Conservation (phyloP, 805 yeast genomes). For the Candida yuanshanica region DNA sequence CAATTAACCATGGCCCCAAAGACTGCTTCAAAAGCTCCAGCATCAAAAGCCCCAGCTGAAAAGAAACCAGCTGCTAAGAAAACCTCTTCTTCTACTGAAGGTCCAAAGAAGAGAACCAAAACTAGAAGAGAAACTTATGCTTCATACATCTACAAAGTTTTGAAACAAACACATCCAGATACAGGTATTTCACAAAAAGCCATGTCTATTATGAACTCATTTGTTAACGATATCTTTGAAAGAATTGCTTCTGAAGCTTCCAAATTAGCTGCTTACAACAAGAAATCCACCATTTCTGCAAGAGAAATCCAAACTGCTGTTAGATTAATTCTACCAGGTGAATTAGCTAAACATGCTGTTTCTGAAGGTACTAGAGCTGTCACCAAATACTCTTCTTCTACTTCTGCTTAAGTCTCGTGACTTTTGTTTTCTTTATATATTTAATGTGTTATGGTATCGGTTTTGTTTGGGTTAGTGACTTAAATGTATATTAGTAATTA, state of each 20-base stretch:
- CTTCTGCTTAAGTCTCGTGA: constrained; percentile 32
- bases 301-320: constrained; percentile 99
- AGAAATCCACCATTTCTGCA: constrained; percentile 96
- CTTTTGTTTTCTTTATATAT: not conserved
- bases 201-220: constrained; percentile 98
- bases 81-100: constrained; percentile 76
- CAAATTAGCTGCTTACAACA: constrained; percentile 98
- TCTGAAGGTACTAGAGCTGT: constrained; percentile 99
- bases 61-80: constrained; percentile 86
- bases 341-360: constrained; percentile 97
- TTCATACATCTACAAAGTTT: constrained; percentile 96
- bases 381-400: constrained; percentile 84
- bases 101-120: constrained; percentile 89
- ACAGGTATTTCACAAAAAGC: constrained; percentile 99
- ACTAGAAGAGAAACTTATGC: constrained; percentile 98
- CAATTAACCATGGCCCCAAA: constrained; percentile 56
- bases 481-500: constrained; percentile 1
- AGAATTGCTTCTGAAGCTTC: constrained; percentile 98
- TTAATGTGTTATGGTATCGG: constrained; percentile 1
- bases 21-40: constrained; percentile 63
- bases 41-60: constrained; percentile 94
- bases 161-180: constrained; percentile 98
- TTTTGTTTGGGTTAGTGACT: not conserved
- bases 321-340: constrained; percentile 97
- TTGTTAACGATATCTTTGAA: constrained; percentile 96